These are phyloP conservation scores for Pseudognaphalium luteoalbum DNA, from an alignment of 129 eudicot genomes.

Conservation along the genomic window DNA sequence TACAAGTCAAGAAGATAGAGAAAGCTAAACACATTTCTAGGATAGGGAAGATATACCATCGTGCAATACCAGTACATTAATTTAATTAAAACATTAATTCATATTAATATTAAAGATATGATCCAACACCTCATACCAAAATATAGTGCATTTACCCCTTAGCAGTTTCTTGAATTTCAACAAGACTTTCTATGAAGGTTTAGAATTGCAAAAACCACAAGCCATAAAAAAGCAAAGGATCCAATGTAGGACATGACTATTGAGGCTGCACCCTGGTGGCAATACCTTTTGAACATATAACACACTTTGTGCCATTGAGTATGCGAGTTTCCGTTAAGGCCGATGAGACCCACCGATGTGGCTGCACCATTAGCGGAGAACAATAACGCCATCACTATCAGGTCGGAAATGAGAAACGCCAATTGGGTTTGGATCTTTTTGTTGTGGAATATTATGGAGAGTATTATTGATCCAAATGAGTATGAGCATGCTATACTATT, in stretches of 20 bases:
- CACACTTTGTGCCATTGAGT: slow-evolving; percentile 40
- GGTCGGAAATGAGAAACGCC: slow-evolving; percentile 16
- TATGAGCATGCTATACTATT: slow-evolving; percentile 35
- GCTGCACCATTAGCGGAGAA: slow-evolving; percentile 39
- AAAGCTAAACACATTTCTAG: too few relatives aligned
- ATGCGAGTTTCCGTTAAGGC: slow-evolving; percentile 33
- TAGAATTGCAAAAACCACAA: slow-evolving; percentile 30
- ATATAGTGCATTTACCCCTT: background rate
- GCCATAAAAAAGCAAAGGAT: slow-evolving; percentile 33
- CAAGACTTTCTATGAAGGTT: slow-evolving; percentile 33
- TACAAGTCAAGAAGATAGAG: too few relatives aligned
- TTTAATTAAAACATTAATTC: too few relatives aligned
- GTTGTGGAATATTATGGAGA: slow-evolving; percentile 3
- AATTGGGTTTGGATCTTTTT: slow-evolving; percentile 17
- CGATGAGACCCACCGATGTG: slow-evolving; percentile 29
- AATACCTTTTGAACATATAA: slow-evolving; percentile 27
- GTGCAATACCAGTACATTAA: too few relatives aligned
- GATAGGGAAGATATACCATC: too few relatives aligned
- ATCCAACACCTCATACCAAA: background rate
- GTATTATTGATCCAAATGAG: slow-evolving; percentile 27
- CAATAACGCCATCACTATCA: slow-evolving; percentile 27
- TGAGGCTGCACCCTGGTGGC: slow-evolving; percentile 40
- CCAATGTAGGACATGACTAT: slow-evolving; percentile 31
- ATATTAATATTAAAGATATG: too few relatives aligned
- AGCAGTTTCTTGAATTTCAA: background rate